These are phyloP conservation scores for Astrocystis sublimbata DNA, from an alignment of 495 filamentous ascomycete species.

Conservation along the genomic window DNA sequence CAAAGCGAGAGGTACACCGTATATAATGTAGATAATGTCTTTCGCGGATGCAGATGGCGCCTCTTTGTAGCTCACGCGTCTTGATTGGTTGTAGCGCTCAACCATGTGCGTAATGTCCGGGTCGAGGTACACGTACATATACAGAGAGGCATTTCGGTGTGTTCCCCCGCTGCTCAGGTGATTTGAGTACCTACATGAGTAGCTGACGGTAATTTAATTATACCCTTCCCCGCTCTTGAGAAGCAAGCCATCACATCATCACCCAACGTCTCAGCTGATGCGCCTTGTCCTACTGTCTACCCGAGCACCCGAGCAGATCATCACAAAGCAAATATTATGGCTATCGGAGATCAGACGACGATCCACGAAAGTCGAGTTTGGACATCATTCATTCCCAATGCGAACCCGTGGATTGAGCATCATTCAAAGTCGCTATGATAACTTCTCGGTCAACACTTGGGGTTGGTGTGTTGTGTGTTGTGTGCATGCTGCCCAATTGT, in stretches of 20 bases:
- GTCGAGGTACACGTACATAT: no score
- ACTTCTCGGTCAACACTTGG: no score
- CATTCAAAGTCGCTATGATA: no score
- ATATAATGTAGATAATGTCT: no score
- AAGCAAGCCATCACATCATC: conserved; percentile 5
- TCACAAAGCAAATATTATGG: background rate
- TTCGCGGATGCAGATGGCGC: no score
- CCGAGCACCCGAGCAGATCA: background rate
- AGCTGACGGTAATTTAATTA: no score
- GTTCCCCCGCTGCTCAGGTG: background rate
- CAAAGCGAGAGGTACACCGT: background rate
- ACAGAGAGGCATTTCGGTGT: background rate
- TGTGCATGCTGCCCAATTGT: background rate
- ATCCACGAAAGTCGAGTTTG: background rate
- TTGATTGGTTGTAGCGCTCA: background rate
- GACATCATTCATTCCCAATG: background rate
- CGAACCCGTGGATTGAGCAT: background rate
- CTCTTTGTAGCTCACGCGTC: no score
- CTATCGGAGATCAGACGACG: background rate
- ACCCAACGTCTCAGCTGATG: conserved; percentile 13
- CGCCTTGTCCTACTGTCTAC: background rate
- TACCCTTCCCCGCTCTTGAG: background rate
- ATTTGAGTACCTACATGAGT: background rate
- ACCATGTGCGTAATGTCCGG: background rate
- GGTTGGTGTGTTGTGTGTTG: no score